Conservation (phyloP, 75 land plant genomes). For the Adiantum capillusveneris region DNA sequence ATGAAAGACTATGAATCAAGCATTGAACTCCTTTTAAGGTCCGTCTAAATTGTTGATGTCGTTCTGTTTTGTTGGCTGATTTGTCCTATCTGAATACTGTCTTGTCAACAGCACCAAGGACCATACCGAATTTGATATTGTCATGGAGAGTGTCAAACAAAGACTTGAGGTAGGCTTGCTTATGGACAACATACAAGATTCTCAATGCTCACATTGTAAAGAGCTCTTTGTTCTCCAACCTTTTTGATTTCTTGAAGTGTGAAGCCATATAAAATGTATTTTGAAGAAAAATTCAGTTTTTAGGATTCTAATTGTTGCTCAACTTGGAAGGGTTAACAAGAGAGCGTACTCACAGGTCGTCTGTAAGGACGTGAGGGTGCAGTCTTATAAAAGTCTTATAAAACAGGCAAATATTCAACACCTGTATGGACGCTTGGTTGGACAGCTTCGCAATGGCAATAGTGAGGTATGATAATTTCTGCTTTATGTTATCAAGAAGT, state of each 20-base stretch:
- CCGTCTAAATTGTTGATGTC: background rate
- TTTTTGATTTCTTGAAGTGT: too few relatives aligned
- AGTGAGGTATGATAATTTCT: slow-evolving; percentile 14
- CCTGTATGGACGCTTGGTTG: slow-evolving; percentile 26
- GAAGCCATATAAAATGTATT: too few relatives aligned
- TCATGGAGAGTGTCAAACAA: slow-evolving; percentile 59
- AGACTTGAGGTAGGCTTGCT: slow-evolving; percentile 53
- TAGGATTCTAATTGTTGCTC: too few relatives aligned
- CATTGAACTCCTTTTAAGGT: slow-evolving; percentile 77
- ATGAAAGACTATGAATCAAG: slow-evolving; percentile 52
- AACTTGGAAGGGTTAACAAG: too few relatives aligned
- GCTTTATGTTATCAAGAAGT: too few relatives aligned
- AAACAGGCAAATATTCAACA: slow-evolving; percentile 42
- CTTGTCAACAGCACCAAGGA: slow-evolving; percentile 67
- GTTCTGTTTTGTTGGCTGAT: too few relatives aligned
- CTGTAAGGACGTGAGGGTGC: slow-evolving; percentile 26
- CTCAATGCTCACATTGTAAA: too few relatives aligned
- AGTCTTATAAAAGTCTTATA: slow-evolving; percentile 22
- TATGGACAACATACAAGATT: too few relatives aligned
- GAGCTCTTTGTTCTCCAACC: too few relatives aligned
- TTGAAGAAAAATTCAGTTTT: too few relatives aligned
- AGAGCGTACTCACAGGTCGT: slow-evolving; percentile 29
- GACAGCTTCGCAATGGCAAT: slow-evolving; percentile 15
- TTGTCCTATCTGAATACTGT: background rate
- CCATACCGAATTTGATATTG: slow-evolving; percentile 73